phyloP scores from a whole-genome alignment of 169 alveolate species.

The Perkinsus marinus region DNA sequence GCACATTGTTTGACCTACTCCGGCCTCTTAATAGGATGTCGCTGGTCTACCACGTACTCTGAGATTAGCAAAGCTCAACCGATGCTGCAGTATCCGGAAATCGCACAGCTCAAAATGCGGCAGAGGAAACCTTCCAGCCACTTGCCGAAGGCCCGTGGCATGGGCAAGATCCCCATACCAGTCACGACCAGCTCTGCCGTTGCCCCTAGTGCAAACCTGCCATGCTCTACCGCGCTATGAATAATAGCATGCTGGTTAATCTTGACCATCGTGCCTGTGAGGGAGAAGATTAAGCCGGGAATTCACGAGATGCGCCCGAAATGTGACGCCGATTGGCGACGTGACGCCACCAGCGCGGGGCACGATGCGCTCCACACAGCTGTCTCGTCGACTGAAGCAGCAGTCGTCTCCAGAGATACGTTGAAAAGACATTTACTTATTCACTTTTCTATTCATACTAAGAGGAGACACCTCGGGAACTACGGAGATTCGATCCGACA shows the following conservation, averaged over 20 bases:
- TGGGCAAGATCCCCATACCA: background rate
- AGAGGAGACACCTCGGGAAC: no score
- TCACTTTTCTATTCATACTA: no score
- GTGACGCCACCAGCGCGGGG: no score
- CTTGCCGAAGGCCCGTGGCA: background rate
- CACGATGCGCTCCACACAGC: no score
- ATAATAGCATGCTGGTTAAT: background rate
- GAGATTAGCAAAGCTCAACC: background rate
- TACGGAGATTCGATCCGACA: no score
- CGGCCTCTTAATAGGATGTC: background rate
- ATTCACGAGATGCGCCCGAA: no score
- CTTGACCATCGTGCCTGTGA: background rate
- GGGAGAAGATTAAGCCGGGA: no score
- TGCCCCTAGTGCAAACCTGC: background rate
- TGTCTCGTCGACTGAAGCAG: no score
- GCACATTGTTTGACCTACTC: background rate
- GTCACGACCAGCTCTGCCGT: background rate
- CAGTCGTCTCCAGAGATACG: no score
- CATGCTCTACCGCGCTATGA: background rate
- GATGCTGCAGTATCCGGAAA: background rate
- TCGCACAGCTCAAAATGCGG: background rate
- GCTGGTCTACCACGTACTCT: background rate
- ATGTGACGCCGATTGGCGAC: no score
- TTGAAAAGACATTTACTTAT: no score
- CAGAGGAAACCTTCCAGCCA: background rate